phyloP scores from a whole-genome alignment of 305 asterid genomes.

The Fraxinus platypoda region DNA sequence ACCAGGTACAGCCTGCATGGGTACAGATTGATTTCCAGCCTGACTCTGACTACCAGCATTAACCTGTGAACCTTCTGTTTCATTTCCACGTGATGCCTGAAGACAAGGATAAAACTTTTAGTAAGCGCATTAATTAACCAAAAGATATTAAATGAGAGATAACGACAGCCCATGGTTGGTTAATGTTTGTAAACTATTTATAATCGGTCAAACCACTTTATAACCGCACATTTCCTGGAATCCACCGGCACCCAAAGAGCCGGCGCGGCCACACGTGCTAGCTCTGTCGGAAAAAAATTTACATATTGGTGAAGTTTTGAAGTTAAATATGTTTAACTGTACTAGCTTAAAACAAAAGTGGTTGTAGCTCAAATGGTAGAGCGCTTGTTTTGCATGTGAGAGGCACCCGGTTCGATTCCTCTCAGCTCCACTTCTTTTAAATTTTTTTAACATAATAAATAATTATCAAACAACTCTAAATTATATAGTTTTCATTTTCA shows the following conservation, averaged over 20 bases:
- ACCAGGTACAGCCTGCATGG: constrained; percentile 50
- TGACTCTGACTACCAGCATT: constrained; percentile 47
- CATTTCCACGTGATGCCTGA: constrained; percentile 57
- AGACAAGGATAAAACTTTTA: constrained; percentile 22
- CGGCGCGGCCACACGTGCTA: too few species aligned
- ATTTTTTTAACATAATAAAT: neutral
- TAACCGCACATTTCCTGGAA: too few species aligned
- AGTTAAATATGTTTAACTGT: neutral
- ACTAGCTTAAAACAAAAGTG: neutral
- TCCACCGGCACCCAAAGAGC: neutral
- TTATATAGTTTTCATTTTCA: neutral
- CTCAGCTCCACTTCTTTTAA: neutral
- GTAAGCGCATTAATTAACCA: constrained; percentile 11
- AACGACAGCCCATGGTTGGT: neutral
- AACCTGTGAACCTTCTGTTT: constrained; percentile 43
- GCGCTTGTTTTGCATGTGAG: neutral
- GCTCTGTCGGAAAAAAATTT: too few species aligned
- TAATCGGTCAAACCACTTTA: neutral
- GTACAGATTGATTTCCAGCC: constrained; percentile 47
- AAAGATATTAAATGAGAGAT: neutral
- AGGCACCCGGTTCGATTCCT: neutral
- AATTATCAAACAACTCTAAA: neutral
- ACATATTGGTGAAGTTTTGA: neutral
- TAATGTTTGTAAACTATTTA: neutral
- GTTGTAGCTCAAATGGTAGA: neutral